phyloP scores from a whole-genome alignment of 257 asterid species.

The Capsicum rhomboideum region DNA sequence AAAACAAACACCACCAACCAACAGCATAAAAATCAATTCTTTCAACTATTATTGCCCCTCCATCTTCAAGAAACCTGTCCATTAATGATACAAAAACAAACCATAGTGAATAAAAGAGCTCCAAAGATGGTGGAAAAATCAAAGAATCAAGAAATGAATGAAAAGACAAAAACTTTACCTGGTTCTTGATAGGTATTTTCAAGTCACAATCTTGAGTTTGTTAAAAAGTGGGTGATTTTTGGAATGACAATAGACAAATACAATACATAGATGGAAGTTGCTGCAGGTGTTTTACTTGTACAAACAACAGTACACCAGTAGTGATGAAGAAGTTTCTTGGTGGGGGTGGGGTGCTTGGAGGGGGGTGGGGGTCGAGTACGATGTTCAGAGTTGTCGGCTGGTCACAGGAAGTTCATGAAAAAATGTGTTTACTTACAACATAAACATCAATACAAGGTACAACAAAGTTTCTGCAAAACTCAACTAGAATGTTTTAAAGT shows the following conservation, averaged over 20 bases:
- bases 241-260: conserved; percentile 7
- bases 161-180: conserved; percentile 1
- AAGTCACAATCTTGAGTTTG: conserved; percentile 6
- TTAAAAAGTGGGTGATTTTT: background rate
- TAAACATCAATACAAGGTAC: conserved; percentile 3
- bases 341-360: conserved; percentile 15
- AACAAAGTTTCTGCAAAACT: background rate
- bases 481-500: background rate
- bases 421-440: background rate
- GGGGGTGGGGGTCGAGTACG: conserved; percentile 47
- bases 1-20: conserved; percentile 10
- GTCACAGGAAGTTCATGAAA: conserved; percentile 60
- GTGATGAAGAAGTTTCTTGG: background rate
- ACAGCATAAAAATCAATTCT: conserved; percentile 27
- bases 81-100: background rate
- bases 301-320: background rate
- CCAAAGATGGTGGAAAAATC: background rate
- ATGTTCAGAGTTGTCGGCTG: conserved; percentile 90
- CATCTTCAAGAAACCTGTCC: background rate
- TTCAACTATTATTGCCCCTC: background rate
- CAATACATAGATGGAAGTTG: background rate
- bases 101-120: background rate
- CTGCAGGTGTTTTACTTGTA: background rate
- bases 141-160: background rate
- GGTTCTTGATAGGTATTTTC: background rate